Base-by-base conservation (phyloP, 768 basidiomycete species). In the Sporobolomyces phaffii region DNA sequence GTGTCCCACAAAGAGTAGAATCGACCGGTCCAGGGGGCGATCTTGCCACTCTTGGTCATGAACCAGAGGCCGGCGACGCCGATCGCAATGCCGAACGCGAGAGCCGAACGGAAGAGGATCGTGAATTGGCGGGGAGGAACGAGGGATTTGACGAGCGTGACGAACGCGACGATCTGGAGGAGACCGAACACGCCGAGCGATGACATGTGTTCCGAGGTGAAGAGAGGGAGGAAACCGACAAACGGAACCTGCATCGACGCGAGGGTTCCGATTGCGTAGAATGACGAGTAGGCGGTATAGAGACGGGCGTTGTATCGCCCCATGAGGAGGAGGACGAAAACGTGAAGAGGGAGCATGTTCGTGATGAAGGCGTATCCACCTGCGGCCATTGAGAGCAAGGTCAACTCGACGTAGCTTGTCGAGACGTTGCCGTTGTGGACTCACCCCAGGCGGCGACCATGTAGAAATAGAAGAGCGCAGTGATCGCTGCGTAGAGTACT, bases 371-470 rank as follows among this genome's bases (percentile, higher is more conserved):
- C 96, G 79, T 98, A 99, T 72, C 92, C 91, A 82, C 90, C 90
- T 90, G 54, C 15, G 38, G 15, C 68, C 24, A 49, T 49, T 49
- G 29, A 31, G 10, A 15, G 28, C 24, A 62, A 26, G 28, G 5
- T 33, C 28, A 38, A 4, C 11, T 15, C 33, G 36, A 53, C 24
- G 51, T 17, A 31, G 44, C 48, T 60, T 34, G 60, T 20, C 26
- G 13, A 53, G 24, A 29, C 26, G 2, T 0, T n/a, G n/a, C n/a
- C n/a, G 40, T 34, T 15, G 20, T 41, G 51, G 18, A 79, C 84
- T 64, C 73, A 88, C 94, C 96, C 96, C 96, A 99, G 34, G 96
- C 96, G 58, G 96, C 94, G n/a, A 99, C 96, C 96, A 99, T 99
- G 83, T 98, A 99, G 73, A 97, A 98, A 80, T 99, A 99, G 80